Evolutionary conservation across 140 eudicot genomes (phyloP), one percentile per base, ranked within the genome.

Genomic region (Senecio squalidus): DNA sequence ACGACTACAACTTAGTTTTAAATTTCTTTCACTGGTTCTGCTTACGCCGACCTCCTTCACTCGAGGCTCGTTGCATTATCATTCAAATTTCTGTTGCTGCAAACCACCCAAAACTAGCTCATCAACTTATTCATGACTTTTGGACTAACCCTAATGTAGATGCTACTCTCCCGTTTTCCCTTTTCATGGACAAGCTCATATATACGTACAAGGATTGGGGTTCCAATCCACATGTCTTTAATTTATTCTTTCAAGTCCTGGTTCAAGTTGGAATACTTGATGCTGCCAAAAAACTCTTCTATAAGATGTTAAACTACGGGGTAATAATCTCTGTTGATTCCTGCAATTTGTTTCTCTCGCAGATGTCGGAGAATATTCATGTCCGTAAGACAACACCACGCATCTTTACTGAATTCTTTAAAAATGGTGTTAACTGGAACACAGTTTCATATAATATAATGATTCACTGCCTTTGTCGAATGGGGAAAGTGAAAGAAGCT

Each of bases 181-280:
- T 66, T 40, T 79, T 88, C 69, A 79, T 76, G 70, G 94, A 84
- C 50, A 88, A 81, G 72, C 49, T 93, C 70, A 80, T 84, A 48
- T 88, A 93, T 50, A 93, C 99, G 16, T 82, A 82, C 77, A 93
- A 93, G 72, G 92, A 82, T 46, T 93, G 96, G 96, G 95, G 99
- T 38, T 78, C 82, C 26, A 63, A 78, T 70, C 95, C 99, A 14
- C 23, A 39, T 26, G 96, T 84, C 10, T 93, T 93, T 64, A 95
- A 93, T 82, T 54, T 93, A 14, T 84, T 88, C 74, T 93, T 93
- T 68, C 77, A 84, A 68, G 88, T 79, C 52, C 99, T 93, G 52
- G 79, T 81, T 48, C 78, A 93, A 69, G 74, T 62, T 57, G 94
- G 96, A 43, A 31, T 62, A 71, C 72, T 79, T 26, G 81, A 71